Evolutionary conservation across 495 filamentous ascomycete species (phyloP).

Genomic region (Penicillium chermesinum): DNA sequence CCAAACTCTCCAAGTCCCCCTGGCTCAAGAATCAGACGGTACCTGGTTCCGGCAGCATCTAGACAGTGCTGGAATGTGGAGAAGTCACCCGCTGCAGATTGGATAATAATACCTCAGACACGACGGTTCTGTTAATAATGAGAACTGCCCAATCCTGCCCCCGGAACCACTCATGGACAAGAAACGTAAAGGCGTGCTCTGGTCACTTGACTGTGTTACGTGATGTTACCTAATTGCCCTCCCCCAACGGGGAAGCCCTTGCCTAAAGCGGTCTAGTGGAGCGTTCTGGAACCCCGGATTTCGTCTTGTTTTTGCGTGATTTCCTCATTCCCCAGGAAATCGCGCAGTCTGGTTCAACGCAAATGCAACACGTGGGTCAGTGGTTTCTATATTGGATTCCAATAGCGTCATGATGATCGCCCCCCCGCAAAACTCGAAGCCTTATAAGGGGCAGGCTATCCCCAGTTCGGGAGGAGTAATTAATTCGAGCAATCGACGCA

Average conservation of each 20-base stretch:
- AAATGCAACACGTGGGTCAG: neutral
- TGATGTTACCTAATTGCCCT: neutral
- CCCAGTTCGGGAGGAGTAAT: slow-evolving; percentile 4
- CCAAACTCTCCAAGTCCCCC: neutral
- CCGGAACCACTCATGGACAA: neutral
- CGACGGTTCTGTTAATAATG: neutral
- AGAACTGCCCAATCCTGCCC: neutral
- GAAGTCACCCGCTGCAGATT: neutral
- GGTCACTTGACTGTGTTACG: neutral
- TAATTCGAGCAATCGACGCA: neutral
- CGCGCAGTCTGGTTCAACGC: neutral
- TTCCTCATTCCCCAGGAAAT: neutral
- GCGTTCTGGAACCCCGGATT: neutral
- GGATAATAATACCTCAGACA: neutral
- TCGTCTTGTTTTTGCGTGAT: neutral
- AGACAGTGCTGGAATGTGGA: neutral
- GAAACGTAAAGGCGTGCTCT: neutral
- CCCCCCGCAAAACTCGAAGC: slow-evolving; percentile 12
- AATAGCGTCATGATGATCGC: slow-evolving; percentile 19
- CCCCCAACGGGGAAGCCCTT: neutral
- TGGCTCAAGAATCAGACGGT: neutral
- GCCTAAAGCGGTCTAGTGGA: neutral
- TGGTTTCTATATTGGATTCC: neutral
- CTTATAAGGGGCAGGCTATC: slow-evolving; percentile 6
- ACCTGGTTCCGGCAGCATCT: neutral